Evolutionary conservation across 2,329 filamentous ascomycete genomes (phyloP), one percentile per base, ranked within the genome.

Genomic region (Diaporthe amygdali): DNA sequence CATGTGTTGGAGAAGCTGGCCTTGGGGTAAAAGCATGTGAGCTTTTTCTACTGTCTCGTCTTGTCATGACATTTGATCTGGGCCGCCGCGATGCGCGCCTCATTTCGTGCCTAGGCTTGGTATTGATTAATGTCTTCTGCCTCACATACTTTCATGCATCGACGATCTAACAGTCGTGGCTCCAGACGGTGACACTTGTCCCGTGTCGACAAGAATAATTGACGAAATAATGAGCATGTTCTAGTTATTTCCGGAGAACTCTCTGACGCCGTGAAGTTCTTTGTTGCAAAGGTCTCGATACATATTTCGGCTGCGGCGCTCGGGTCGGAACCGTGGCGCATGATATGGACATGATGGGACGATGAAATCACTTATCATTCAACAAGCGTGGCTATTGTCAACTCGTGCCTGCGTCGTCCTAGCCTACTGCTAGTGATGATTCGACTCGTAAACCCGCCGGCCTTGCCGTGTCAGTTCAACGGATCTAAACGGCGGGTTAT

Each of bases 1-100:
- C 46, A 12, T 44, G 34, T 34, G 30, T 64, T 47, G 56, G 56
- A 30, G 56, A 46, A 46, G 25, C 9, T 39, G 39, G 39, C 15
- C 15, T 46, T 61, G 25, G 56, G 20, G 39, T n/a, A n/a, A 63
- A 59, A 41, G 44, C 59, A 64, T 64, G 59, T 64, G 59, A 25
- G 59, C 44, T 49, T 34, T 64, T 37, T 20, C n/a, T n/a, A n/a
- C n/a, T 49, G 6, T n/a, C 44, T 17, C 15, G 17, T 10, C 14
- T 34, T 41, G 34, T 14, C 54, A 27, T 39, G 30, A 41, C 14
- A 27, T 41, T 41, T 20, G 34, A 41, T 41, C 22, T 27, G 54
- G 25, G 15, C 56, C 6, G 10, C 25, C 25, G 22, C 20, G n/a
- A 47, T 37, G 41, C 37, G 8, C 27, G 14, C n/a, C 14, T 34